These are phyloP conservation scores for Citrus trifoliata DNA, from an alignment of 345 rosid species.

Conservation along the genomic window DNA sequence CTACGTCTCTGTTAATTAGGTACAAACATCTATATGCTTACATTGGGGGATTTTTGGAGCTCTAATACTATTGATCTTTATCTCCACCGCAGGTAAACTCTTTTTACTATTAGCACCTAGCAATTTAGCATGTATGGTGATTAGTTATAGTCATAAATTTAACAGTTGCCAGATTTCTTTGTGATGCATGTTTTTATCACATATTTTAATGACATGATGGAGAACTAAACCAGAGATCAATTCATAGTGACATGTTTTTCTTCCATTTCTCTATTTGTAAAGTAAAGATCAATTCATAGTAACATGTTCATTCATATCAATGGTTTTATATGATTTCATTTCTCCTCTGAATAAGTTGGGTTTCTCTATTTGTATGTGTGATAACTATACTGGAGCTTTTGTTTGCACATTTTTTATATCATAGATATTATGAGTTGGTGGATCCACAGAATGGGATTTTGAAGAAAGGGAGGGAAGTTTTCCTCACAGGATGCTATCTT, in stretches of 20 bases:
- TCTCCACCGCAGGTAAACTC: conserved; percentile 76
- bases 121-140: too few relatives aligned
- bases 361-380: neutral
- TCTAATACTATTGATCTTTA: conserved; percentile 88
- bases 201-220: neutral
- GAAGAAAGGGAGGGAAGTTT: conserved; percentile 81
- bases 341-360: neutral
- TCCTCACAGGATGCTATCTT: conserved; percentile 87
- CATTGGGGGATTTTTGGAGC: conserved; percentile 95
- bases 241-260: too few relatives aligned
- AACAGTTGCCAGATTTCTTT: neutral
- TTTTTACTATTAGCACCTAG: neutral
- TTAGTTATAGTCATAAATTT: neutral
- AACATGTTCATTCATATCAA: neutral
- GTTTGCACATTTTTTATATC: conserved; percentile 1
- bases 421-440: conserved; percentile 81
- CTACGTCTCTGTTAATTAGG: conserved; percentile 34
- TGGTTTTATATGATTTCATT: neutral
- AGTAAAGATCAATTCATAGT: neutral
- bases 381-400: neutral
- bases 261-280: too few relatives aligned
- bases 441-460: conserved; percentile 70
- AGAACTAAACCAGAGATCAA: neutral
- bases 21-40: conserved; percentile 87
- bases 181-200: neutral